Evolutionary conservation across 129 eudicot genomes (phyloP).

Genomic region (Centaurea solstitialis): DNA sequence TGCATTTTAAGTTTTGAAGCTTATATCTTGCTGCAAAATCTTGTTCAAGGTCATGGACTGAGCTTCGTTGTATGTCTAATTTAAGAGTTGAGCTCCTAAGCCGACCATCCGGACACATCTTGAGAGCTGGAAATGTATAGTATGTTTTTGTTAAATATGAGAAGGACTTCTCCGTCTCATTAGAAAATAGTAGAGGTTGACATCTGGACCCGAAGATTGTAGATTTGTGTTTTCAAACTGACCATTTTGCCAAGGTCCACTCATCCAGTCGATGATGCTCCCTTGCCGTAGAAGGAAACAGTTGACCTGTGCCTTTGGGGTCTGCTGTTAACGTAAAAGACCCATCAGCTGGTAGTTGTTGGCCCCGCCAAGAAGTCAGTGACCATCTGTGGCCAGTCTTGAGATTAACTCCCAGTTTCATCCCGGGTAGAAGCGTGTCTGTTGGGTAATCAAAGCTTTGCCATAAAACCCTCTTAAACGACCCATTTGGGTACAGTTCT

Average conservation of each 20-base stretch:
- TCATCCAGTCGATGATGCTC: constrained; percentile 23
- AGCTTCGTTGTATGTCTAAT: not conserved
- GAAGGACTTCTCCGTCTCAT: constrained; percentile 32
- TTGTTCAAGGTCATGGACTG: constrained; percentile 20
- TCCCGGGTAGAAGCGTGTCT: constrained; percentile 38
- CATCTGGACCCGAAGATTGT: not conserved
- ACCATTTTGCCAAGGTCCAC: constrained; percentile 39
- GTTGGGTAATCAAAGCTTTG: constrained; percentile 44
- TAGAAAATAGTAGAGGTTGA: constrained; percentile 19
- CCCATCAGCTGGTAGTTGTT: constrained; percentile 36
- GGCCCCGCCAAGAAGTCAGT: constrained; percentile 34
- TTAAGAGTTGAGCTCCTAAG: not conserved
- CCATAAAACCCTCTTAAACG: constrained; percentile 31
- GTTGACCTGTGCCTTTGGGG: constrained; percentile 20
- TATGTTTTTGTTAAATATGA: constrained; percentile 9
- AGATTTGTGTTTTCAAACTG: constrained; percentile 7
- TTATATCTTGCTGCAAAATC: constrained; percentile 1
- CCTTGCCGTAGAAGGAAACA: constrained; percentile 28
- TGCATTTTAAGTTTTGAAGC: constrained; percentile 25
- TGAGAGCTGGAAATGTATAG: constrained; percentile 18
- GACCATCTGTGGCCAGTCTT: constrained; percentile 9
- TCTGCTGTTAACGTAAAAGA: constrained; percentile 29
- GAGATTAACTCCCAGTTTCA: constrained; percentile 37
- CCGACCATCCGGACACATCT: constrained; percentile 14
- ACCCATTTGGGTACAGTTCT: constrained; percentile 31